Percentiles rank a stretch among this genome's conserved stretches.
These are phyloP conservation scores for Medicago ruthenica DNA, from an alignment of 306 rosid genomes.

Conservation along the genomic window DNA sequence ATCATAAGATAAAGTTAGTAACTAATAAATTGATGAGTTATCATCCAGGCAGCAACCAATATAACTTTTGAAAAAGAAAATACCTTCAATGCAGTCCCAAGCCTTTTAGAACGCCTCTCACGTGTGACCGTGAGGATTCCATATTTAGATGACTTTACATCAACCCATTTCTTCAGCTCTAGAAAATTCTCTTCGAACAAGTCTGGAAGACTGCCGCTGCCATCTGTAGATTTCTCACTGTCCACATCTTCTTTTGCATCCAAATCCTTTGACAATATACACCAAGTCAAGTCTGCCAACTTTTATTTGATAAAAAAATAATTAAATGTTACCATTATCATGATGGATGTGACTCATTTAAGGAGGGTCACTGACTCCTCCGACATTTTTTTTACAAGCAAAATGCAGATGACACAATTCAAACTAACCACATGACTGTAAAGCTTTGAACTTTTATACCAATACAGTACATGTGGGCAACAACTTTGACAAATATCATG, in stretches of 20 bases:
- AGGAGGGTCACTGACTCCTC: slow-evolving; percentile 20
- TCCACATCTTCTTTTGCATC: slow-evolving; percentile 49
- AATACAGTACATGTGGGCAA: slow-evolving; percentile 30
- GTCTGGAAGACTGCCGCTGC: slow-evolving; percentile 51
- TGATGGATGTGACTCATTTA: slow-evolving; percentile 33
- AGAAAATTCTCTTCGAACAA: slow-evolving; percentile 77
- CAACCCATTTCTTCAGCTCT: slow-evolving; percentile 91
- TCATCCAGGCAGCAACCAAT: slow-evolving; percentile 36
- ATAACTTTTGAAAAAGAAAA: slow-evolving; percentile 20
- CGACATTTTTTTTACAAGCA: slow-evolving; percentile 28
- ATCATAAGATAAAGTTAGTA: slow-evolving; percentile 29
- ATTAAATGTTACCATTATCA: slow-evolving; percentile 46
- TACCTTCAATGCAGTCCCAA: slow-evolving; percentile 93
- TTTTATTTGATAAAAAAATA: slow-evolving; percentile 49
- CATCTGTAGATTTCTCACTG: slow-evolving; percentile 44
- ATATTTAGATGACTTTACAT: slow-evolving; percentile 73
- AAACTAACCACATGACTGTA: slow-evolving; percentile 4
- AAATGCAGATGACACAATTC: slow-evolving; percentile 27
- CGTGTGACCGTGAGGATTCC: slow-evolving; percentile 76
- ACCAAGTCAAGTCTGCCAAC: slow-evolving; percentile 72
- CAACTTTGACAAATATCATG: slow-evolving; percentile 18
- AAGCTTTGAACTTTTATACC: slow-evolving; percentile 8
- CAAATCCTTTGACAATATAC: slow-evolving; percentile 56
- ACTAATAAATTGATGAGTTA: background rate
- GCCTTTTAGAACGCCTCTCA: slow-evolving; percentile 79